A percentile compares a stretch with the other conserved stretches of the same genome.
phyloP scores from a whole-genome alignment of 2,329 filamentous ascomycete species.

The Fusarium proliferatum region DNA sequence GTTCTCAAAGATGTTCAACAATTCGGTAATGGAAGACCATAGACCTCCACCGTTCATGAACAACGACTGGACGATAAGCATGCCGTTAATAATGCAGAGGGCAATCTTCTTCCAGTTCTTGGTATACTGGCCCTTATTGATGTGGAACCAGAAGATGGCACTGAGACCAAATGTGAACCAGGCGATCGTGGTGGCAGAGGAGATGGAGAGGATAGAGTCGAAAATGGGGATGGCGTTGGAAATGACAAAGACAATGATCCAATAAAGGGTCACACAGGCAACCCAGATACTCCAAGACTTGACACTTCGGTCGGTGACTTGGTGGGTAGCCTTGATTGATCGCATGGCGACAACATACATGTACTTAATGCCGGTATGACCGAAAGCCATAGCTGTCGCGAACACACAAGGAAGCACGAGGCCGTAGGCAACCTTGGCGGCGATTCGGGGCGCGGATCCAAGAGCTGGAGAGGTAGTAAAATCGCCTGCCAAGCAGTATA shows the following conservation, averaged over 20 bases:
- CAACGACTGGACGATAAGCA: slow-evolving; percentile 46
- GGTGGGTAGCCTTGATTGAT: slow-evolving; percentile 46
- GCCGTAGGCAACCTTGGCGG: slow-evolving; percentile 50
- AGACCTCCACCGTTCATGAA: slow-evolving; percentile 52
- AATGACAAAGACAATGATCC: slow-evolving; percentile 48
- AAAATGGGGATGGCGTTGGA: slow-evolving; percentile 53
- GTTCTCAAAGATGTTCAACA: slow-evolving; percentile 45
- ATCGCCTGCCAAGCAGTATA: slow-evolving; percentile 49
- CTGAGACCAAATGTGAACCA: slow-evolving; percentile 52
- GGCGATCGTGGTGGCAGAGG: slow-evolving; percentile 49
- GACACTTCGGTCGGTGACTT: slow-evolving; percentile 47
- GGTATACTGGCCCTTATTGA: slow-evolving; percentile 43
- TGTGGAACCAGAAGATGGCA: slow-evolving; percentile 50
- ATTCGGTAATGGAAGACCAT: slow-evolving; percentile 48
- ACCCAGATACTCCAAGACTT: slow-evolving; percentile 52
- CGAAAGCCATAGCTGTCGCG: slow-evolving; percentile 47
- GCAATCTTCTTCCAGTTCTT: slow-evolving; percentile 38
- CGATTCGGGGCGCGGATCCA: slow-evolving; percentile 47
- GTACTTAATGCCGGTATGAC: slow-evolving; percentile 49
- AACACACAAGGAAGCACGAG: slow-evolving; percentile 48
- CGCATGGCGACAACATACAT: slow-evolving; percentile 49
- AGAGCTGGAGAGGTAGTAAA: slow-evolving; percentile 49
- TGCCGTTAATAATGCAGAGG: slow-evolving; percentile 39
- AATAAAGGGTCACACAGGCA: slow-evolving; percentile 47
- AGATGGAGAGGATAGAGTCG: slow-evolving; percentile 51